A percentile compares a stretch with the other conserved stretches of the same genome.
phyloP scores from a whole-genome alignment of 2,329 filamentous ascomycete species.

The Didymosphaeria variabile region DNA sequence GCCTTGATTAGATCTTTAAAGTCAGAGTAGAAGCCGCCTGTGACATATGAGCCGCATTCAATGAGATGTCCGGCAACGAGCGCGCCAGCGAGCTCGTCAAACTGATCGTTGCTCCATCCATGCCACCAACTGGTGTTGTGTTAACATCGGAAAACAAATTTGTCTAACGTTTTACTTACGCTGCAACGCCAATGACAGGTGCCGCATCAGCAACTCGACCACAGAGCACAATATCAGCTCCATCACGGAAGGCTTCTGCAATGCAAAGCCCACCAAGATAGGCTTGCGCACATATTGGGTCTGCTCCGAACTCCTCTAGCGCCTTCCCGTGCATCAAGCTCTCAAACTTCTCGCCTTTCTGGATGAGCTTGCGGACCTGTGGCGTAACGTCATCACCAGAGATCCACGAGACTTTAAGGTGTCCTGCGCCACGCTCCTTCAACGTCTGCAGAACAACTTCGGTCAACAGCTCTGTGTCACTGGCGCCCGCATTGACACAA shows the following conservation, averaged over 20 bases:
- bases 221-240: slow-evolving; percentile 25
- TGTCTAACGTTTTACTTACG: not conserved
- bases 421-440: slow-evolving; percentile 1
- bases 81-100: slow-evolving; percentile 42
- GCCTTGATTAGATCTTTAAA: slow-evolving; percentile 48
- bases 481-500: slow-evolving; percentile 19
- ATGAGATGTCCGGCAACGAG: slow-evolving; percentile 53
- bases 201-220: slow-evolving; percentile 35
- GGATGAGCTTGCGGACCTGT: slow-evolving; percentile 45
- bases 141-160: not conserved
- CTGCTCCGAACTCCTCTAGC: slow-evolving; percentile 27
- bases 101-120: slow-evolving; percentile 55
- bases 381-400: slow-evolving; percentile 29
- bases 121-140: slow-evolving; percentile 58
- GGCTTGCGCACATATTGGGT: slow-evolving; percentile 17
- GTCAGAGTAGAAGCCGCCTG: slow-evolving; percentile 47
- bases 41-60: slow-evolving; percentile 49
- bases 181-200: slow-evolving; percentile 17
- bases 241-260: slow-evolving; percentile 15
- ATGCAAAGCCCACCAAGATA: slow-evolving; percentile 19
- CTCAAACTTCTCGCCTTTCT: slow-evolving; percentile 49
- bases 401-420: slow-evolving; percentile 16
- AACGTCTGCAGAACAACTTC: slow-evolving; percentile 13
- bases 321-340: slow-evolving; percentile 51
- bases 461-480: slow-evolving; percentile 14